Percentiles rank a stretch among this genome's conserved stretches.
These are phyloP conservation scores for Lagenidium giganteum DNA, from an alignment of 352 stramenopile genomes.

Conservation along the genomic window DNA sequence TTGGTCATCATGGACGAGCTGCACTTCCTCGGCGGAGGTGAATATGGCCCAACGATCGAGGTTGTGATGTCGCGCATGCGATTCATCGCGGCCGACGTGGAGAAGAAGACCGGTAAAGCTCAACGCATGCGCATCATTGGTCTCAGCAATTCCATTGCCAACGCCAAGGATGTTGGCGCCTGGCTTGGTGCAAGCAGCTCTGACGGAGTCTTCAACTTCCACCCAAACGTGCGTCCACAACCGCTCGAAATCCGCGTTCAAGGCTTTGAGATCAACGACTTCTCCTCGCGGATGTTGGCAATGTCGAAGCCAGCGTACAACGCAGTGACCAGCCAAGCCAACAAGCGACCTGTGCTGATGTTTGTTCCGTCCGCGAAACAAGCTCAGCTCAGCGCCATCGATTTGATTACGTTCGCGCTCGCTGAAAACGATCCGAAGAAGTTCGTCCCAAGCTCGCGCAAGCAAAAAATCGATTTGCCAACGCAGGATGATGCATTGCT, in stretches of 20 bases:
- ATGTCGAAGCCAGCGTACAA: conserved; percentile 99
- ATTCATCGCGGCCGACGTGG: conserved; percentile 92
- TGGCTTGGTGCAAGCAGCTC: conserved; percentile 95
- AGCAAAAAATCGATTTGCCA: conserved; percentile 34
- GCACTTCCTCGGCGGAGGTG: conserved; percentile 93
- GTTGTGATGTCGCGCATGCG: conserved; percentile 97
- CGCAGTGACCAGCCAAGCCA: conserved; percentile 82
- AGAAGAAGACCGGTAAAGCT: conserved; percentile 61
- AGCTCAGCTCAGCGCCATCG: conserved; percentile 97
- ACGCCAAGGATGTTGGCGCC: conserved; percentile 96
- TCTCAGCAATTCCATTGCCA: conserved; percentile 95
- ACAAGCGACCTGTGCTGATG: conserved; percentile 90
- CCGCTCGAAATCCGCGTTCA: conserved; percentile 97
- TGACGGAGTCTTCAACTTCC: conserved; percentile 93
- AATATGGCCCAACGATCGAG: conserved; percentile 93
- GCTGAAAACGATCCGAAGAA: conserved; percentile 76
- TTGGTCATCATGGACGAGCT: conserved; percentile 97
- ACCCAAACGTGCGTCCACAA: conserved; percentile 92
- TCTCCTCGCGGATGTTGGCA: conserved; percentile 94
- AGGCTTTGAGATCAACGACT: conserved; percentile 98
- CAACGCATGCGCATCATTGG: conserved; percentile 90
- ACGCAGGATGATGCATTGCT: conserved; percentile 88
- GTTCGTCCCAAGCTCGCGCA: conserved; percentile 37
- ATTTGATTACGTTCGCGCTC: conserved; percentile 96
- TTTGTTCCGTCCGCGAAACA: conserved; percentile 98